Conservation (phyloP, 306 rosid genomes). For the Abrus pulchellus region DNA sequence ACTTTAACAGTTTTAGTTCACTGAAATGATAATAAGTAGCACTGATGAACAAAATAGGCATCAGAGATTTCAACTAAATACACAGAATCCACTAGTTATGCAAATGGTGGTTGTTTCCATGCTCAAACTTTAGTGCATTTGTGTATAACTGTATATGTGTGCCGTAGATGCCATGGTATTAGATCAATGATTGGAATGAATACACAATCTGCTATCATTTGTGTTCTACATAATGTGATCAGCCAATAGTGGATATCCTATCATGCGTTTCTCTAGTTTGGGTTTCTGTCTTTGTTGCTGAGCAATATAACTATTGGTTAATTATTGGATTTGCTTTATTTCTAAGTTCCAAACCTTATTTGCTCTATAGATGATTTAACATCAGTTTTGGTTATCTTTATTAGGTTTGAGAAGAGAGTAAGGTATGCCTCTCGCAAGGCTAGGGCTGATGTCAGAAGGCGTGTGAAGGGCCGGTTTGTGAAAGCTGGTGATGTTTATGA, state of each 20-base stretch:
- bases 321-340: constrained; percentile 2
- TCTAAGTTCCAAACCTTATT: constrained; percentile 16
- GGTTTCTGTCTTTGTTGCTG: background rate
- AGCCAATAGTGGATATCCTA: constrained; percentile 16
- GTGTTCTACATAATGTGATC: background rate
- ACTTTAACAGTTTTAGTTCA: background rate
- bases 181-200: background rate
- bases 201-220: background rate
- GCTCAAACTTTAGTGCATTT: background rate
- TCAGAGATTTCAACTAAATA: background rate
- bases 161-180: background rate
- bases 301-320: constrained; percentile 9
- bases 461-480: constrained; percentile 96
- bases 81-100: background rate
- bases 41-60: constrained; percentile 12
- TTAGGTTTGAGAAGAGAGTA: constrained; percentile 88
- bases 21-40: background rate
- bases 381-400: constrained; percentile 24
- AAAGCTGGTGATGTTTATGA: constrained; percentile 93
- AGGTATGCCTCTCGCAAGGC: constrained; percentile 96
- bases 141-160: constrained; percentile 7
- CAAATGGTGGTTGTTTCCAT: background rate
- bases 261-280: background rate
- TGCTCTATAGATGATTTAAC: constrained; percentile 37
- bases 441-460: constrained; percentile 89